phyloP scores from a whole-genome alignment of 2,329 filamentous ascomycete genomes.

The Claviceps quebecensis region DNA sequence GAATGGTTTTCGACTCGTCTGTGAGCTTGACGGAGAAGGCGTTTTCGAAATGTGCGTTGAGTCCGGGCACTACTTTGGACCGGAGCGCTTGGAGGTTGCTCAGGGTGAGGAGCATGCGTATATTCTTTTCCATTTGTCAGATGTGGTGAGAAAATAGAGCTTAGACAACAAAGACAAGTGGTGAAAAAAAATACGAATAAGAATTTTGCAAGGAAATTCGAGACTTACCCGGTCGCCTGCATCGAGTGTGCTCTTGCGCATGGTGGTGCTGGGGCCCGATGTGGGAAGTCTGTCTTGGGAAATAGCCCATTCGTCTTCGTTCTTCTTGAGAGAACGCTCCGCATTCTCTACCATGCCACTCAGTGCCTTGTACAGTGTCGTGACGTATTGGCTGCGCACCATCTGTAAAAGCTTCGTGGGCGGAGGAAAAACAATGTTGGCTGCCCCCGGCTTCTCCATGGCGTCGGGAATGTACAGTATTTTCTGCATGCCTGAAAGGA shows the following conservation, averaged over 20 bases:
- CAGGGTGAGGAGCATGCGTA: slow-evolving; percentile 85
- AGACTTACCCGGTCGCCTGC: slow-evolving; percentile 40
- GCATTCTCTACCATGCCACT: slow-evolving; percentile 97
- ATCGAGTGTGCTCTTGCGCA: slow-evolving; percentile 35
- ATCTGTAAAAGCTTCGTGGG: slow-evolving; percentile 78
- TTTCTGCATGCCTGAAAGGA: slow-evolving; percentile 82
- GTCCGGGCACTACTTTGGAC: slow-evolving; percentile 65
- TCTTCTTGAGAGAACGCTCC: slow-evolving; percentile 54
- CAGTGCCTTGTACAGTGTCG: slow-evolving; percentile 82
- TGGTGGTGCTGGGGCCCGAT: slow-evolving; percentile 10
- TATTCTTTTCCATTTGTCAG: slow-evolving; percentile 35
- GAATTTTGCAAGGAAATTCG: neutral
- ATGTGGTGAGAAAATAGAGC: neutral
- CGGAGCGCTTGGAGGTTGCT: slow-evolving; percentile 82
- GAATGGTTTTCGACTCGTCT: slow-evolving; percentile 83
- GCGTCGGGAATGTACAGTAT: slow-evolving; percentile 88
- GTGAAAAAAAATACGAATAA: neutral
- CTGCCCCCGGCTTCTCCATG: slow-evolving; percentile 56
- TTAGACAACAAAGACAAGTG: neutral
- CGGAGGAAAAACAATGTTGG: slow-evolving; percentile 71
- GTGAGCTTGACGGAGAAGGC: slow-evolving; percentile 89
- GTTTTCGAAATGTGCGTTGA: slow-evolving; percentile 88
- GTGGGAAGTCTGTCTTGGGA: slow-evolving; percentile 29
- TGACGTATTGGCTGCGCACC: slow-evolving; percentile 84
- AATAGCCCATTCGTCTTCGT: slow-evolving; percentile 47